Evolutionary conservation across 495 filamentous ascomycete species (phyloP), one percentile per base, ranked within the genome.

Genomic region (Cenococcum geophilum): DNA sequence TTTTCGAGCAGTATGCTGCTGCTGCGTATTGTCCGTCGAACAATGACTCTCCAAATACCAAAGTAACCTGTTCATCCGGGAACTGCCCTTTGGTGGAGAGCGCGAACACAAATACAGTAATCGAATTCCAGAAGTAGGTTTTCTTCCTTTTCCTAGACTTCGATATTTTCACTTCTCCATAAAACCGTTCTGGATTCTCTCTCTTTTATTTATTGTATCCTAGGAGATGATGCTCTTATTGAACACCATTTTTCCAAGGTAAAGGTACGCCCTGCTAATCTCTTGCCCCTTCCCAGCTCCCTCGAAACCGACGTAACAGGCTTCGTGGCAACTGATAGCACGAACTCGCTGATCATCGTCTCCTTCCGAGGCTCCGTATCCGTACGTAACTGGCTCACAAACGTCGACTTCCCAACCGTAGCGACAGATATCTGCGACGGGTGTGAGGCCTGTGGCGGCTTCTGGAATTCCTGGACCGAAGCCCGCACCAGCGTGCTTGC

Each of bases 1-100:
- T 89, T 62, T 88, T 80, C 69, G 80, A 85, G 16, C 82, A 92
- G 68, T 92, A 86, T 71, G 76, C 88, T 1, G 85, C 78, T 0
- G 86, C 88, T 0, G 75, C 83, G 5, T 90, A 89, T 71, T 93
- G 89, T 71, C 76, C 81, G 37, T 75, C 64, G 53, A 76, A 85
- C 57, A 78, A 79, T 47, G 71, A 79, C 5, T 71, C 71, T n/a
- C 70, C 72, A 14, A 79, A 79, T n/a, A 66, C 74, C 21, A 73
- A 73, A 12, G 59, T 92, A 20, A 77, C 77, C 12, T 95, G 90
- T 71, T 59, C 71, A 0, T 61, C 73, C 6, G 76, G 72, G n/a
- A 62, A 73, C 47, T 93, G 90, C 70, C 82, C 85, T 0, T 61
- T 73, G 0, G 83, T 90, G 9, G 75, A 84, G 61, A 68, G 79